Conservation (phyloP, 1,139 yeast genomes). For the Candida smagusa region DNA sequence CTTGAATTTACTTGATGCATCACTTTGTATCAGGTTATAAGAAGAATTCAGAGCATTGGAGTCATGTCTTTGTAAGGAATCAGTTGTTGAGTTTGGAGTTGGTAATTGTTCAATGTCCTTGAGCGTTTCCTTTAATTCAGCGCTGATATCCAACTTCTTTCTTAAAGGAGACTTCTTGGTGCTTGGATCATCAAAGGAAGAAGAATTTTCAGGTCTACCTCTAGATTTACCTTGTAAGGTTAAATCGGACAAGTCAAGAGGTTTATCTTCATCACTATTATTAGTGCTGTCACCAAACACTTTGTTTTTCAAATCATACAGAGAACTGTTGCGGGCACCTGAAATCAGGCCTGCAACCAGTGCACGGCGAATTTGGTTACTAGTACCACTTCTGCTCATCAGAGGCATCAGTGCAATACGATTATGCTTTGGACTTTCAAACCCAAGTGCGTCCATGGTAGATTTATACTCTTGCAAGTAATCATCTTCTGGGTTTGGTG, state of each 20-base stretch:
- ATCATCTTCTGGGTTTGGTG: conserved; percentile 3
- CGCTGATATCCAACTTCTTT: conserved; percentile 1
- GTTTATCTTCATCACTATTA: conserved; percentile 5
- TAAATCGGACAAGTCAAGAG: conserved; percentile 15
- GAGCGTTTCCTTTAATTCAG: conserved; percentile 3
- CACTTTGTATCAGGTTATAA: conserved; percentile 38
- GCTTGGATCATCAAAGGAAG: not conserved
- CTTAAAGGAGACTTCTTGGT: conserved; percentile 2
- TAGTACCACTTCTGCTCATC: conserved; percentile 11
- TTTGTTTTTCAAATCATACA: not conserved
- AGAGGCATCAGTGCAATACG: conserved; percentile 39
- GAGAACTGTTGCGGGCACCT: not conserved
- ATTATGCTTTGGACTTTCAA: conserved; percentile 30
- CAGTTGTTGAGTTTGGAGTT: conserved; percentile 15
- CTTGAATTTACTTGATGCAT: conserved; percentile 31
- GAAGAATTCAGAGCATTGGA: conserved; percentile 30
- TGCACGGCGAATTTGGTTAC: conserved; percentile 11
- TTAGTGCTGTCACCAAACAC: conserved; percentile 3
- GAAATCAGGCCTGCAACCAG: conserved; percentile 4
- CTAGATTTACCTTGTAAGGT: conserved; percentile 12
- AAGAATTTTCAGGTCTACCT: conserved; percentile 29
- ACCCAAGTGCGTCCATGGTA: conserved; percentile 8
- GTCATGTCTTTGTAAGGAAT: conserved; percentile 19
- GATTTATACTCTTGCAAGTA: conserved; percentile 7
- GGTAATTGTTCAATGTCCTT: conserved; percentile 14